phyloP scores from a whole-genome alignment of 495 filamentous ascomycete species.

The Cudoniella acicularis region DNA sequence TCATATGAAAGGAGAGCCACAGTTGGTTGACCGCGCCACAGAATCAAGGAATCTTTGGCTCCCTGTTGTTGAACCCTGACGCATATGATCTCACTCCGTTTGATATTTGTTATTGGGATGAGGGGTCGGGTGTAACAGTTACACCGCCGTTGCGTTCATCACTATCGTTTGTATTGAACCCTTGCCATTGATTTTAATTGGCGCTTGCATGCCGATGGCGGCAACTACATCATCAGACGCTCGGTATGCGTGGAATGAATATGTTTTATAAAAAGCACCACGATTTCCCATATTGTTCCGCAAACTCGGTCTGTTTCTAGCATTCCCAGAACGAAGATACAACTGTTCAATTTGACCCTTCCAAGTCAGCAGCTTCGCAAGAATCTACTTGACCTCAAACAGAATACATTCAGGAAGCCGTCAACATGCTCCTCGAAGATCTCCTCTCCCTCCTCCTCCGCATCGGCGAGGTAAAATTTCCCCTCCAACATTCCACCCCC shows the following conservation, averaged over 20 bases:
- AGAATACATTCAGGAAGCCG: background rate
- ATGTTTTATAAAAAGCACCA: background rate
- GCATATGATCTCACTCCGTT: slow-evolving; percentile 9
- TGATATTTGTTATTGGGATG: background rate
- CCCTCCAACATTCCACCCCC: background rate
- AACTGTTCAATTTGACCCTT: too few relatives aligned
- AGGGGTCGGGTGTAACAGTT: too few relatives aligned
- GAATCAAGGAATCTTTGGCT: slow-evolving; percentile 8
- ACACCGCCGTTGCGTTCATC: background rate
- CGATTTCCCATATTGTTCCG: background rate
- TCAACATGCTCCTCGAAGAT: slow-evolving; percentile 37
- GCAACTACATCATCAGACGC: background rate
- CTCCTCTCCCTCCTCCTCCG: slow-evolving; percentile 46
- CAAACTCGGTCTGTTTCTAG: too few relatives aligned
- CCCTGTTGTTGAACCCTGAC: background rate
- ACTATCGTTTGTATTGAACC: too few relatives aligned
- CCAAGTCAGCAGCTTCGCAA: too few relatives aligned
- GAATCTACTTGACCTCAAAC: too few relatives aligned
- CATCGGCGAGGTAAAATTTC: slow-evolving; percentile 25
- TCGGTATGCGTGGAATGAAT: background rate
- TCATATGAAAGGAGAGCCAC: slow-evolving; percentile 13
- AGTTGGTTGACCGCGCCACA: slow-evolving; percentile 8
- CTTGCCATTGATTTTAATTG: too few relatives aligned
- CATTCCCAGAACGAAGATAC: too few relatives aligned
- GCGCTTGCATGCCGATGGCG: too few relatives aligned